Conservation (phyloP, 2,329 filamentous ascomycete species). For the Sphaceloma murrayae region DNA sequence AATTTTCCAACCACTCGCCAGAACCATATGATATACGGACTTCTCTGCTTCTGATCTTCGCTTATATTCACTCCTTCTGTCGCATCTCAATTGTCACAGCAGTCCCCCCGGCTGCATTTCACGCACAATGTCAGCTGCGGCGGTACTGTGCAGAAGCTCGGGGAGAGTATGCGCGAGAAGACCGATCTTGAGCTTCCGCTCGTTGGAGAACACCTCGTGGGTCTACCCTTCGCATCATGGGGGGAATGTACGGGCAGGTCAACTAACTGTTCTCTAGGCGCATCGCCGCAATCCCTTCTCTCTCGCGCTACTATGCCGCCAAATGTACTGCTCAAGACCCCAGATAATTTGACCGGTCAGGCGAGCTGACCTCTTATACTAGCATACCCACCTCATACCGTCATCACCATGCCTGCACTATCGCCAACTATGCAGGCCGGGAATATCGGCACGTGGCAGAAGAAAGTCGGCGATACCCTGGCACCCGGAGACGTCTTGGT, state of each 20-base stretch:
- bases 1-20: conserved; percentile 5
- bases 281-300: conserved; percentile 47
- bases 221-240: no score
- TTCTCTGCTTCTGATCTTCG: conserved; percentile 11
- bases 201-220: conserved; percentile 29
- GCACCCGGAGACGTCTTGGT: conserved; percentile 89
- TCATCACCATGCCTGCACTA: conserved; percentile 96
- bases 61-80: conserved; percentile 19
- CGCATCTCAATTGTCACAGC: conserved; percentile 17
- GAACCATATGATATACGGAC: no score
- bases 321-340: conserved; percentile 46
- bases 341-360: background rate
- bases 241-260: no score
- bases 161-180: conserved; percentile 34
- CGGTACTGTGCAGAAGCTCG: conserved; percentile 37
- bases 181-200: conserved; percentile 26
- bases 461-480: conserved; percentile 84
- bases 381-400: conserved; percentile 90
- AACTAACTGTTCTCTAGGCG: conserved; percentile 26
- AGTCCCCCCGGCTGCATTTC: conserved; percentile 17
- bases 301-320: conserved; percentile 58
- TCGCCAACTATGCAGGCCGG: conserved; percentile 96
- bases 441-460: conserved; percentile 96
- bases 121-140: conserved; percentile 45
- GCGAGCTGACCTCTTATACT: conserved; percentile 28